phyloP scores from a whole-genome alignment of 2,329 filamentous ascomycete genomes.

The Pseudogymnoascus sp. region DNA sequence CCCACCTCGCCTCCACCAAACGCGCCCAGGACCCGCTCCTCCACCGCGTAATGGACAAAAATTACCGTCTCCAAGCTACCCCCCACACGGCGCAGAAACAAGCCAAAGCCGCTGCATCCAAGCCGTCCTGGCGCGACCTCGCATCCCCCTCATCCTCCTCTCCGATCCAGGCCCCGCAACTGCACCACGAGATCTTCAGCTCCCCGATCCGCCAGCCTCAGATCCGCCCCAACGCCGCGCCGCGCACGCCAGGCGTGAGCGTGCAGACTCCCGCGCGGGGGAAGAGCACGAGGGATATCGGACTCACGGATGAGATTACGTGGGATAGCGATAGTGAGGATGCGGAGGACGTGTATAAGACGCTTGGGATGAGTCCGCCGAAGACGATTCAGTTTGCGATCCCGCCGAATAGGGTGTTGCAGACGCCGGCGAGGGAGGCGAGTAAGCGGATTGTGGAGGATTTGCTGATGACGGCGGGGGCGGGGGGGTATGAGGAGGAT shows the following conservation, averaged over 20 bases:
- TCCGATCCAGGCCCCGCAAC: constrained; percentile 69
- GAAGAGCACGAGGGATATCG: constrained; percentile 42
- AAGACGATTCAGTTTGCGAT: constrained; percentile 87
- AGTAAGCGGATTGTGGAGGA: constrained; percentile 76
- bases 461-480: constrained; percentile 65
- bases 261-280: constrained; percentile 65
- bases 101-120: constrained; percentile 23
- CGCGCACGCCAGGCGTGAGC: constrained; percentile 74
- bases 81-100: constrained; percentile 55
- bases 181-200: constrained; percentile 79
- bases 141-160: constrained; percentile 55
- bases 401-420: constrained; percentile 66
- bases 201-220: constrained; percentile 50
- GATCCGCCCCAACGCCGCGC: constrained; percentile 35
- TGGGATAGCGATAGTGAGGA: constrained; percentile 67
- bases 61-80: constrained; percentile 87
- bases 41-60: constrained; percentile 90
- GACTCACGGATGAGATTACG: constrained; percentile 46
- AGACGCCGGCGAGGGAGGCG: constrained; percentile 78
- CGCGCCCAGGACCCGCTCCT: constrained; percentile 61
- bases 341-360: constrained; percentile 48
- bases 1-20: constrained; percentile 34
- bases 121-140: constrained; percentile 27
- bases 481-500: constrained; percentile 53
- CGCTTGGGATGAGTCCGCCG: constrained; percentile 72